Evolutionary conservation across 345 rosid genomes (phyloP).

Genomic region (Aquilaria malaccensis): DNA sequence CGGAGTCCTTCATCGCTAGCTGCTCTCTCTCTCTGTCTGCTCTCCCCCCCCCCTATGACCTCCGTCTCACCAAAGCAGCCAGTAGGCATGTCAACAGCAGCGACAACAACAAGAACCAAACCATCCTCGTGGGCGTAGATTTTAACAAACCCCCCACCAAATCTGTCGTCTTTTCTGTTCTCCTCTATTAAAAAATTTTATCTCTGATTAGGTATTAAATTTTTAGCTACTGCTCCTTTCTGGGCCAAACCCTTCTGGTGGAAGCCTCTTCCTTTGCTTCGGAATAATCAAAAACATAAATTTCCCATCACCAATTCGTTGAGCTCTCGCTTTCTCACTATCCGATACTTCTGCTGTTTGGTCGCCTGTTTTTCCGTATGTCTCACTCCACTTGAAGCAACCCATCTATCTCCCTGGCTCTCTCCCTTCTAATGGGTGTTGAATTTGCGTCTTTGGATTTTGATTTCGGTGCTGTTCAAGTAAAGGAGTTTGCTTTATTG

Average conservation of each 20-base stretch:
- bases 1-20: neutral
- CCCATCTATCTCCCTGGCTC: constrained; percentile 3
- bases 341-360: constrained; percentile 20
- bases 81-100: constrained; percentile 16
- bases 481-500: constrained; percentile 6
- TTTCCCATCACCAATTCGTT: constrained; percentile 31
- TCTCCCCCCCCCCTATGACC: constrained; percentile 1
- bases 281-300: neutral
- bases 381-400: constrained; percentile 83
- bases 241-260: constrained; percentile 9
- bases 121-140: neutral
- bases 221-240: neutral
- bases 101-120: constrained; percentile 7
- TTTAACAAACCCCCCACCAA: constrained; percentile 2
- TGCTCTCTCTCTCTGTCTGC: neutral
- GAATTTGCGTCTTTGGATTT: constrained; percentile 18
- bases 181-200: neutral
- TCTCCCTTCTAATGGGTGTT: constrained; percentile 22
- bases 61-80: constrained; percentile 4
- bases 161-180: neutral
- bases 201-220: neutral
- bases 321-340: constrained; percentile 60
- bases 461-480: neutral
- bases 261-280: constrained; percentile 1
- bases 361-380: constrained; percentile 22